Evolutionary conservation across 2,329 filamentous ascomycete genomes (phyloP).

Genomic region (Beauveria sp.): DNA sequence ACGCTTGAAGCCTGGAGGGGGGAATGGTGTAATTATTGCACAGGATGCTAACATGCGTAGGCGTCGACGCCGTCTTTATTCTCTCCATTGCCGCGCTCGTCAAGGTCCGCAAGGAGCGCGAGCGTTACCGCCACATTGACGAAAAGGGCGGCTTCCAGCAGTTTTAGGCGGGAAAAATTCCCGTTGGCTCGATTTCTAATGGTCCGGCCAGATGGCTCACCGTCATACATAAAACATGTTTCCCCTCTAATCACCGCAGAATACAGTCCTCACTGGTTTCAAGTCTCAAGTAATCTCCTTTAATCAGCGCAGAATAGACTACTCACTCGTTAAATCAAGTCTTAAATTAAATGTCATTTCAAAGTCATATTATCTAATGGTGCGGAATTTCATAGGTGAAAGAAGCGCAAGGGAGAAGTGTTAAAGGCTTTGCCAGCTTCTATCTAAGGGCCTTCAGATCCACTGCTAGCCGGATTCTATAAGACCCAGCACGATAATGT

Average conservation of each 20-base stretch:
- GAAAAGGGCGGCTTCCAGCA: constrained; percentile 57
- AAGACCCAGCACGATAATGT: background rate
- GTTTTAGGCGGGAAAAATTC: constrained; percentile 31
- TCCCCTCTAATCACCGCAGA: background rate
- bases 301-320: background rate
- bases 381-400: background rate
- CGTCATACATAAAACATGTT: background rate
- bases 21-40: too few species aligned
- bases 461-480: background rate
- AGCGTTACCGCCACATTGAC: constrained; percentile 72
- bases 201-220: background rate
- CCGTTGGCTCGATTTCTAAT: background rate
- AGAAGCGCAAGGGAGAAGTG: background rate
- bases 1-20: constrained; percentile 17
- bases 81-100: constrained; percentile 66
- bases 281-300: background rate
- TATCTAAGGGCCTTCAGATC: background rate
- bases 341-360: background rate
- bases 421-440: background rate
- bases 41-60: constrained; percentile 21
- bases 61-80: constrained; percentile 59
- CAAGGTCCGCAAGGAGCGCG: constrained; percentile 73
- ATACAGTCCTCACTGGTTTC: background rate
- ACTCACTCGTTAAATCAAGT: background rate
- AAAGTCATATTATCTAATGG: constrained; percentile 4